Evolutionary conservation across 208 protist species (phyloP).

Genomic region (Trypanosoma mega): DNA sequence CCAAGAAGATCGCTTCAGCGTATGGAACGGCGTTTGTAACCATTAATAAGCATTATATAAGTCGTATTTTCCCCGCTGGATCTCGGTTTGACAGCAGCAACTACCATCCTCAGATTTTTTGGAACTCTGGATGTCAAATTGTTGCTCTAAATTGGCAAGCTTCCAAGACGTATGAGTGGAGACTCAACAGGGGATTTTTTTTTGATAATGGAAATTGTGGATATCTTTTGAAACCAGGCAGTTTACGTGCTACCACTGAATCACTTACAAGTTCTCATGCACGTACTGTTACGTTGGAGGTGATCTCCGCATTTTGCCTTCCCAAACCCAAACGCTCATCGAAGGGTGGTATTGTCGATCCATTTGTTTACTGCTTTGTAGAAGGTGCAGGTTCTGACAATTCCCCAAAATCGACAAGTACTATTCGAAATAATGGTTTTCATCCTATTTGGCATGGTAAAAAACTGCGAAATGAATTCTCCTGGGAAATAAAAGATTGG

Average conservation of each 20-base stretch:
- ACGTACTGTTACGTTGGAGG: conserved; percentile 44
- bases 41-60: conserved; percentile 76
- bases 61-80: conserved; percentile 92
- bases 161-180: conserved; percentile 45
- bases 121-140: conserved; percentile 84
- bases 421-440: conserved; percentile 68
- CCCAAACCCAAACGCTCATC: conserved; percentile 39
- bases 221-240: conserved; percentile 93
- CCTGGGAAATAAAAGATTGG: conserved; percentile 48
- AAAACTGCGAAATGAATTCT: conserved; percentile 31
- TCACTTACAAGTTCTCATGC: conserved; percentile 19
- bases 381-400: conserved; percentile 40
- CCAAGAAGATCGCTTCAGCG: conserved; percentile 37
- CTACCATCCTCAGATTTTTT: conserved; percentile 83
- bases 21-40: conserved; percentile 32
- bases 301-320: conserved; percentile 75
- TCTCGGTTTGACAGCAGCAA: conserved; percentile 91
- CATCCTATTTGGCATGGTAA: conserved; percentile 70
- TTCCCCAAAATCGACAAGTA: conserved; percentile 30
- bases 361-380: conserved; percentile 52
- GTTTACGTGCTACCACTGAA: conserved; percentile 35
- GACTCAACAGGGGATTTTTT: conserved; percentile 90
- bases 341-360: conserved; percentile 59
- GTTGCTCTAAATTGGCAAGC: conserved; percentile 94
- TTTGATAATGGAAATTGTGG: conserved; percentile 90